These are phyloP conservation scores for Grosmannia serpens DNA, from an alignment of 2,329 filamentous ascomycete genomes.

Conservation along the genomic window DNA sequence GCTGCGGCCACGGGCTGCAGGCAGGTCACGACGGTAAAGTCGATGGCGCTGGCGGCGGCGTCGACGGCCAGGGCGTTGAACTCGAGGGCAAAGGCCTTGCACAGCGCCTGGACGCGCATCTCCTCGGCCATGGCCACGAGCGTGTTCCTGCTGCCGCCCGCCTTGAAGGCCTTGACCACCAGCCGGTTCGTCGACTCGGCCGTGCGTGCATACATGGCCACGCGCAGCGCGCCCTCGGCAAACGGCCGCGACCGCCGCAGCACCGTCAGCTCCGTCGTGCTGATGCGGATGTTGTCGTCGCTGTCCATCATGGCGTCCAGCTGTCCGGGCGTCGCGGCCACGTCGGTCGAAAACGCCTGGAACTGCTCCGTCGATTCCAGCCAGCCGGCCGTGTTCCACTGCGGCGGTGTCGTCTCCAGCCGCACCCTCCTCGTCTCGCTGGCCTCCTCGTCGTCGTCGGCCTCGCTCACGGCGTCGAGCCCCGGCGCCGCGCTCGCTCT, in stretches of 20 bases:
- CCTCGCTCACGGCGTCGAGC: background rate
- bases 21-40: conserved; percentile 23
- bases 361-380: conserved; percentile 17
- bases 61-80: conserved; percentile 21
- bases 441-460: background rate
- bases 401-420: conserved; percentile 15
- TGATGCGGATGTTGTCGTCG: conserved; percentile 23
- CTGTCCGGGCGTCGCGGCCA: conserved; percentile 13
- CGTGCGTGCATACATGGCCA: conserved; percentile 24
- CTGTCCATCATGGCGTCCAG: conserved; percentile 25
- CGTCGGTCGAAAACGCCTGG: conserved; percentile 21
- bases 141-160: conserved; percentile 12
- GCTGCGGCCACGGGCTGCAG: conserved; percentile 15
- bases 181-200: conserved; percentile 16
- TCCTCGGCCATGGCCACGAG: conserved; percentile 23
- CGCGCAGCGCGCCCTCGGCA: conserved; percentile 20
- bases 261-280: conserved; percentile 22
- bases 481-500: background rate
- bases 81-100: conserved; percentile 28
- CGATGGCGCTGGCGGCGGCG: conserved; percentile 12
- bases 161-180: conserved; percentile 25
- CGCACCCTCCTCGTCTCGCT: background rate
- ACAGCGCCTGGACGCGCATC: conserved; percentile 27
- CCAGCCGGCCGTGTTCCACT: conserved; percentile 18
- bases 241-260: conserved; percentile 20